These are phyloP conservation scores for Metschnikowia chrysomelidarum DNA, from an alignment of 805 yeast species.

Conservation along the genomic window DNA sequence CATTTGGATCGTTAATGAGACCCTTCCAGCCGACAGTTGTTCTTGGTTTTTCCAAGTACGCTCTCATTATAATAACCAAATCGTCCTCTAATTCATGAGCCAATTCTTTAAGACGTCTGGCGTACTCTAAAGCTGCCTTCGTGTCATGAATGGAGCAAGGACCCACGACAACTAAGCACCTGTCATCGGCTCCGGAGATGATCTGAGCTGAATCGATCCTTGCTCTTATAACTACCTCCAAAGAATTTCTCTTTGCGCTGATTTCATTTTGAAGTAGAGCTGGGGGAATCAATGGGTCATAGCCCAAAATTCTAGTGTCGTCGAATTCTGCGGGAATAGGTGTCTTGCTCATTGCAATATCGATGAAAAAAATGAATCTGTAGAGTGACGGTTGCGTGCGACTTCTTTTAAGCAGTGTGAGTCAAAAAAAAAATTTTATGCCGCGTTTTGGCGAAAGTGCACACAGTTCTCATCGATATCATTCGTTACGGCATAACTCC, in stretches of 20 bases:
- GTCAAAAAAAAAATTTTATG: constrained; percentile 20
- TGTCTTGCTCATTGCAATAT: constrained; percentile 33
- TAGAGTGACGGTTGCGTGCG: not conserved
- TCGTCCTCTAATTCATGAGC: constrained; percentile 68
- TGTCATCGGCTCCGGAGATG: constrained; percentile 79
- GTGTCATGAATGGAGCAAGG: constrained; percentile 98
- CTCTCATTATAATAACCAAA: constrained; percentile 90
- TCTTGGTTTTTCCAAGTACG: constrained; percentile 96
- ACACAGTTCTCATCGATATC: not conserved
- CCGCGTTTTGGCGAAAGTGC: constrained; percentile 16
- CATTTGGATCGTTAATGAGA: constrained; percentile 93
- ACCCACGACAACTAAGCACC: constrained; percentile 86
- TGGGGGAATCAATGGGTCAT: constrained; percentile 95
- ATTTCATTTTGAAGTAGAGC: constrained; percentile 85
- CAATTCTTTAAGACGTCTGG: constrained; percentile 57
- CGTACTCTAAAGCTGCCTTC: constrained; percentile 86
- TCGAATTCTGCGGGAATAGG: constrained; percentile 67
- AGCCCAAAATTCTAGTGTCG: constrained; percentile 80
- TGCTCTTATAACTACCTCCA: constrained; percentile 66
- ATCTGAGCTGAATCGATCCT: constrained; percentile 73
- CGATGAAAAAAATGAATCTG: not conserved
- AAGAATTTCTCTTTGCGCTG: constrained; percentile 61
- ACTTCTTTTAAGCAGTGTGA: constrained; percentile 7
- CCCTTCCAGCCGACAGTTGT: constrained; percentile 99
- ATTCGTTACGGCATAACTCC: constrained; percentile 7